These are phyloP conservation scores for Plasmodium malariae DNA, from an alignment of 169 alveolate genomes.

Conservation along the genomic window DNA sequence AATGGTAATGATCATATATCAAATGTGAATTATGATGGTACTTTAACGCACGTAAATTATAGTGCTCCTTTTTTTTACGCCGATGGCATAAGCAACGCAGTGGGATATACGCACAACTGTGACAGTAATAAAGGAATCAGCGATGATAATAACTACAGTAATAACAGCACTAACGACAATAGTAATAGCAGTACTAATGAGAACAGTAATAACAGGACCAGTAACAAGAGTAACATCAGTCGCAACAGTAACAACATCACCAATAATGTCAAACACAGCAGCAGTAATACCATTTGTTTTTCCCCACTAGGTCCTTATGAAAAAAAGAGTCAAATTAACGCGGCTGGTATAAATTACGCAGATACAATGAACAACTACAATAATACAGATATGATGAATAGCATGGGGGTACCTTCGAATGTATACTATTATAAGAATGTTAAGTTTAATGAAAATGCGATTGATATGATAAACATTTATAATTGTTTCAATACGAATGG, in stretches of 20 bases:
- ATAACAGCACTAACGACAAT: neutral
- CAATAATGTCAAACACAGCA: neutral
- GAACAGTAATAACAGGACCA: neutral
- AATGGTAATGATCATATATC: neutral
- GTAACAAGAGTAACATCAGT: neutral
- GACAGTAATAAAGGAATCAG: neutral
- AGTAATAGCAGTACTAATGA: neutral
- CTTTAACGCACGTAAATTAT: neutral
- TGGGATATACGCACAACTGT: neutral
- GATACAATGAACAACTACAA: neutral
- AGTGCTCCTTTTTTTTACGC: neutral
- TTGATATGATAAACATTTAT: neutral
- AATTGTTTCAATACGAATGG: constrained; percentile 23
- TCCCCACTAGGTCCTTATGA: neutral
- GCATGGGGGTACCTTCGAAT: neutral
- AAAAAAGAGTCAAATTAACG: neutral
- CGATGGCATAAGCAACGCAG: neutral
- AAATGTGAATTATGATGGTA: neutral
- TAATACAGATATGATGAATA: neutral
- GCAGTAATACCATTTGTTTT: neutral
- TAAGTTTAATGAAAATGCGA: neutral
- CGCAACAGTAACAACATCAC: neutral
- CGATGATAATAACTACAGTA: neutral
- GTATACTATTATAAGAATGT: neutral
- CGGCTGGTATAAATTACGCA: neutral